These are phyloP conservation scores for Pulicaria dysenterica DNA, from an alignment of 129 eudicot genomes.

Conservation along the genomic window DNA sequence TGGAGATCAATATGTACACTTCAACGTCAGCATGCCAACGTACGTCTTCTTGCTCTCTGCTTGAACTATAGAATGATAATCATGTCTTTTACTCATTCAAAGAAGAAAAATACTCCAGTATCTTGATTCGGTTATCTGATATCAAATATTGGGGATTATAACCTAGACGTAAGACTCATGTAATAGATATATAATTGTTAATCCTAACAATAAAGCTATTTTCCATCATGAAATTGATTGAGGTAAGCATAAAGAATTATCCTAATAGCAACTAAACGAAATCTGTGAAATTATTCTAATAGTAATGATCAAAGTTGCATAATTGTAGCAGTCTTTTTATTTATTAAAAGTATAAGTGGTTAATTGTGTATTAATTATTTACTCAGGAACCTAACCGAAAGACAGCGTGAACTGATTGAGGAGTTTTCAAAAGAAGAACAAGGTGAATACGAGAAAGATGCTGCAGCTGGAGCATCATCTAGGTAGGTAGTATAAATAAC, in stretches of 20 bases:
- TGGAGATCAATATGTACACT: constrained; percentile 91
- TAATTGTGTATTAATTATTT: not conserved
- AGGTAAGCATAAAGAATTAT: not conserved
- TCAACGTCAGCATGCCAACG: constrained; percentile 91
- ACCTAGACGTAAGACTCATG: not conserved
- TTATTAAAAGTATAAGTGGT: not conserved
- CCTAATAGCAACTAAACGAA: not conserved
- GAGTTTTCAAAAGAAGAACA: constrained; percentile 84
- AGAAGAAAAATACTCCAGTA: too few relatives aligned
- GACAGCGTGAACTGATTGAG: constrained; percentile 81
- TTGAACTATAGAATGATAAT: not conserved
- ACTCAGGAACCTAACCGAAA: constrained; percentile 63
- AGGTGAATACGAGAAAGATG: constrained; percentile 56
- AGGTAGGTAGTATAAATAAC: constrained; percentile 28
- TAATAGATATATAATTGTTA: not conserved
- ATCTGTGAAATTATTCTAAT: not conserved
- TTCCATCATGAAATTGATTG: not conserved
- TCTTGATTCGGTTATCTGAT: not conserved
- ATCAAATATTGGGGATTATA: not conserved
- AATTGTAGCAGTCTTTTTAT: too few relatives aligned
- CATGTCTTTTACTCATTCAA: too few relatives aligned
- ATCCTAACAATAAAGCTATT: constrained; percentile 3
- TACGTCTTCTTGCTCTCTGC: constrained; percentile 40
- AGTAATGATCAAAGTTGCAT: not conserved
- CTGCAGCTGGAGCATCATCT: constrained; percentile 90